These are phyloP conservation scores for Sarocladium kiliense DNA, from an alignment of 2,329 filamentous ascomycete species.

Conservation along the genomic window DNA sequence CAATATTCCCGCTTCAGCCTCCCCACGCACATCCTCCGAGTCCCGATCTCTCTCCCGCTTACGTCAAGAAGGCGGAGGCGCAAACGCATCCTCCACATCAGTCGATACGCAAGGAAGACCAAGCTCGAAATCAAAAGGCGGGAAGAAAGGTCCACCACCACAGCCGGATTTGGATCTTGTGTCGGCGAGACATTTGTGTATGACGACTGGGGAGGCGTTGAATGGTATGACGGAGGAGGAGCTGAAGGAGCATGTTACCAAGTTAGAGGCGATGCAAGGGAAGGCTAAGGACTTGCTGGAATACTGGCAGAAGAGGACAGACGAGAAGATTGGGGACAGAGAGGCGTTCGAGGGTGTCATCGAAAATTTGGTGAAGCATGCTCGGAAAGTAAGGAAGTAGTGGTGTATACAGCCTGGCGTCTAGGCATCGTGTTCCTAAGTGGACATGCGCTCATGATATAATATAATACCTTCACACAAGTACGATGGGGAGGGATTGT, in stretches of 20 bases:
- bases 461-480: not conserved
- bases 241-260: slow-evolving; percentile 64
- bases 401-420: slow-evolving; percentile 2
- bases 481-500: not conserved
- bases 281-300: slow-evolving; percentile 72
- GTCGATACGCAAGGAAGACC: slow-evolving; percentile 54
- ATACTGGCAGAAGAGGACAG: slow-evolving; percentile 82
- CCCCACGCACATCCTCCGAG: slow-evolving; percentile 50
- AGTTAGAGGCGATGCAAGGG: slow-evolving; percentile 64
- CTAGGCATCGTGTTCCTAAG: not conserved
- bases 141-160: slow-evolving; percentile 55
- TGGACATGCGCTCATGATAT: not conserved
- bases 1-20: slow-evolving; percentile 56
- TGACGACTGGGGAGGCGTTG: slow-evolving; percentile 79
- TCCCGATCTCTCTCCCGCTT: slow-evolving; percentile 42
- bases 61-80: slow-evolving; percentile 34
- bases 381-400: slow-evolving; percentile 75
- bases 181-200: slow-evolving; percentile 70
- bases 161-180: slow-evolving; percentile 75
- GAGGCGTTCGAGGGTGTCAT: slow-evolving; percentile 96
- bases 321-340: slow-evolving; percentile 83
- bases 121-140: slow-evolving; percentile 31
- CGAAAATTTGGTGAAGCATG: slow-evolving; percentile 91
- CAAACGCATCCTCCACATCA: slow-evolving; percentile 52
- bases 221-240: slow-evolving; percentile 74